These are phyloP conservation scores for Brassica nigra DNA, from an alignment of 345 rosid species.

Conservation along the genomic window DNA sequence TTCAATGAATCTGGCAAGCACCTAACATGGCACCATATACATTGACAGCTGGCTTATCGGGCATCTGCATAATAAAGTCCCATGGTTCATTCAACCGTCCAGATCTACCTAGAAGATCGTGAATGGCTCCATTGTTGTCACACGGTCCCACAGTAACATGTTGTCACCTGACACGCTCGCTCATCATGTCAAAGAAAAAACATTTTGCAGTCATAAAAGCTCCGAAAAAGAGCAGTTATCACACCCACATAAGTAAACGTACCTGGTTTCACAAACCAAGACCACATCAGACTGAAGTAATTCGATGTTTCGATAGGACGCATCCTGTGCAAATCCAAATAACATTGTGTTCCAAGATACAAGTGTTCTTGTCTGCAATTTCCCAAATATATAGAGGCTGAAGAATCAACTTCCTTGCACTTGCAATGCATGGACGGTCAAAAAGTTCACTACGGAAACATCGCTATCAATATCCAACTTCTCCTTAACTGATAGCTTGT, in stretches of 20 bases:
- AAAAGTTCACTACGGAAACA: constrained; percentile 65
- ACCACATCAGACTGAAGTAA: constrained; percentile 56
- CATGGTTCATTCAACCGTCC: constrained; percentile 66
- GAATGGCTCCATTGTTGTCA: constrained; percentile 85
- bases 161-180: constrained; percentile 59
- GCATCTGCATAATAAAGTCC: constrained; percentile 70
- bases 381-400: constrained; percentile 57
- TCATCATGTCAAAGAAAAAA: constrained; percentile 57
- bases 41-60: constrained; percentile 66
- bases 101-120: constrained; percentile 84
- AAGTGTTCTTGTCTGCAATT: constrained; percentile 51
- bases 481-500: constrained; percentile 47
- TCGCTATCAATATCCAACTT: constrained; percentile 48
- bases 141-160: constrained; percentile 70
- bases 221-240: constrained; percentile 77
- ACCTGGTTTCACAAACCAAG: constrained; percentile 52
- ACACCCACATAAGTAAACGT: constrained; percentile 81
- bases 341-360: constrained; percentile 91
- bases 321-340: constrained; percentile 74
- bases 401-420: constrained; percentile 60
- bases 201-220: constrained; percentile 58
- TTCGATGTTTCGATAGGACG: constrained; percentile 60
- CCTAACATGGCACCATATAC: constrained; percentile 84
- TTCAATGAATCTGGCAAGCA: constrained; percentile 79
- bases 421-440: constrained; percentile 81